Evolutionary conservation across 805 yeast species (phyloP), one percentile per base, ranked within the genome.

Genomic region (Candida wancherniae): DNA sequence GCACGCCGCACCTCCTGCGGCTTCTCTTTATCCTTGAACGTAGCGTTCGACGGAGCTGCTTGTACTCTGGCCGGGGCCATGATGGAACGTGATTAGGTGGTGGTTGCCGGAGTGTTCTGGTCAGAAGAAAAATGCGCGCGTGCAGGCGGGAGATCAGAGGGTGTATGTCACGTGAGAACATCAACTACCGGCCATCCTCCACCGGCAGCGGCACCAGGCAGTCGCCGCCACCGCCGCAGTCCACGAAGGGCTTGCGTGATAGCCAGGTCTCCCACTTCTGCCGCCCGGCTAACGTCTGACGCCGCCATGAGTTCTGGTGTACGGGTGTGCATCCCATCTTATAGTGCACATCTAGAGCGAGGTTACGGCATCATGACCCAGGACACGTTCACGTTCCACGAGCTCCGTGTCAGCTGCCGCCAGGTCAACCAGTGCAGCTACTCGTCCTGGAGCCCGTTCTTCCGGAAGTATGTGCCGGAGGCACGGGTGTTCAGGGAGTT

Each of bases 1-100:
- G 88, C 76, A 59, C 75, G 78, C 42, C 97, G 81, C 31, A 87
- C 95, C 61, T 88, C 97, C 55, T 81, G 88, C 15, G 97, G 97
- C 71, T 88, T 87, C 50, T 88, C 96, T 57, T 80, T 86, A 63
- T 88, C 88, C 52, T 78, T 84, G 69, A 92, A 92, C 26, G 92
- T 83, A 32, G 92, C 87, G 62, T 86, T 86, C 22, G 87, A 79
- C 14, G 84, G 78, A 27, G 55, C 45, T 26, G 45, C 24, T 19
- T 34, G 30, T 19, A 33, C 23, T 33, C 17, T 29, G n/a, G 31
- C 50, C 38, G 33, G 44, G 14, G 51, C 48, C 47, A 44, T 44
- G n/a, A 13, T 37, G 22, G 13, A 10, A 15, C 11, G 27, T n/a
- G n/a, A n/a, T n/a, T n/a, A n/a, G n/a, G n/a, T n/a, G n/a, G n/a